phyloP scores from a whole-genome alignment of 164 flowering plant genomes.

The Paratinospora sagittata region DNA sequence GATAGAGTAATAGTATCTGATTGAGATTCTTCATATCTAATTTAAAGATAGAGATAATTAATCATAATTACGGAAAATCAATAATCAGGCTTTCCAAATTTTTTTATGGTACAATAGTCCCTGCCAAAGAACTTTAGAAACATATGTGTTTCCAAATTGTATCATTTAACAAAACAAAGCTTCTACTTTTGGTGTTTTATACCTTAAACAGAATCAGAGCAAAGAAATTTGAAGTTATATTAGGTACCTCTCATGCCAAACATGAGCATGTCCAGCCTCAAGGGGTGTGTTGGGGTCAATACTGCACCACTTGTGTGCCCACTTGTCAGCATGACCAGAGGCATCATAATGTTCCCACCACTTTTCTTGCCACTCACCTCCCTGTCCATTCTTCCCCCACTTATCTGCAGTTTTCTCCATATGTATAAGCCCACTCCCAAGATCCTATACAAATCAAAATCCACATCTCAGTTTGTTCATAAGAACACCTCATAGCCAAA shows the following conservation, averaged over 20 bases:
- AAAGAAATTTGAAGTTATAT: background rate
- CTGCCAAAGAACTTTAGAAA: background rate
- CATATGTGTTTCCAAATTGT: background rate
- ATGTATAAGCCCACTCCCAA: conserved; percentile 39
- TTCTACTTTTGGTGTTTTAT: background rate
- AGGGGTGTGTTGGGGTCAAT: conserved; percentile 71
- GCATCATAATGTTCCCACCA: conserved; percentile 90
- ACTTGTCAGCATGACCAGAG: conserved; percentile 77
- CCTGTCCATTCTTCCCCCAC: conserved; percentile 71
- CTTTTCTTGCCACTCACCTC: conserved; percentile 70
- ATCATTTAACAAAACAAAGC: background rate
- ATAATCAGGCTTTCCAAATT: background rate
- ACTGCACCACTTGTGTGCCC: conserved; percentile 96
- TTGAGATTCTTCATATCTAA: background rate
- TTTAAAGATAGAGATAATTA: background rate
- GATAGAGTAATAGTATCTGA: background rate
- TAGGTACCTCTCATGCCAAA: conserved; percentile 93
- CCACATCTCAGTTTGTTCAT: conserved; percentile 3
- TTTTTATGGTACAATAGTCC: background rate
- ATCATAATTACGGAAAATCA: background rate
- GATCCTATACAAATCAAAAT: conserved; percentile 34
- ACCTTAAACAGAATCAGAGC: background rate
- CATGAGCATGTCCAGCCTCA: conserved; percentile 94
- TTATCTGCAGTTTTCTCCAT: conserved; percentile 79
- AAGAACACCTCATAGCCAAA: background rate